Base-by-base conservation (phyloP, 2,329 filamentous ascomycete species). In the Xylariales sp. region DNA sequence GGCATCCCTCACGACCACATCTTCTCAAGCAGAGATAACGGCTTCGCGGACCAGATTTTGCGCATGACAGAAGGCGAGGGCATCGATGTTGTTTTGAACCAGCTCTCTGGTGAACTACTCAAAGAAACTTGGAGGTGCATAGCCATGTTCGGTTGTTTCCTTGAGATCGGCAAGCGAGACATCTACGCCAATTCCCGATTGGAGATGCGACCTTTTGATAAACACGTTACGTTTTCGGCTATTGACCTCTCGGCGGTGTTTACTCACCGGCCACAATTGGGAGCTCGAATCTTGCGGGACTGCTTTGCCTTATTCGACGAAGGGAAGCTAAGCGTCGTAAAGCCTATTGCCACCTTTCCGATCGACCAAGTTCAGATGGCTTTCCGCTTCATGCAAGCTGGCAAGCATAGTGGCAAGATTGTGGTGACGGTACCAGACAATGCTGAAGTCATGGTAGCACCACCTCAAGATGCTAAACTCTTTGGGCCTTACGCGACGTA, bases 361-460 rank as follows among this genome's bases (percentile, higher is more conserved):
- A 33, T 35, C 10, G 37, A 33, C 3, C 31, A 54, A 2, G 45
- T 59, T 1, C 40, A 46, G 7, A 46, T 58, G 2, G 60, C 60
- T 4, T 61, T 65, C 42, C 44, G 56, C 2, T 53, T 53, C 21
- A 56, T 65, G 55, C 59, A 63, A 35, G 48, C 43, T 12, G 61
- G 61, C 1, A 40, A 50, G 1, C 61, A 62, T 31, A 54, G 61
- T 5, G 63, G 60, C 0, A 66, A 65, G 18, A 56, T 64, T 10
- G 15, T 14, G n/a, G 8, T 8, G 36, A 39, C 27, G 29, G 15
- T 19, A 20, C 38, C n/a, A n/a, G n/a, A n/a, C n/a, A n/a, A n/a
- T n/a, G n/a, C n/a, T n/a, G n/a, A n/a, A n/a, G n/a, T n/a, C n/a
- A n/a, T n/a, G n/a, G n/a, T n/a, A n/a, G n/a, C n/a, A n/a, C n/a